A percentile compares a stretch with the other conserved stretches of the same genome.
Conservation (phyloP, 805 yeast genomes). For the Yarrowia hollandica region DNA sequence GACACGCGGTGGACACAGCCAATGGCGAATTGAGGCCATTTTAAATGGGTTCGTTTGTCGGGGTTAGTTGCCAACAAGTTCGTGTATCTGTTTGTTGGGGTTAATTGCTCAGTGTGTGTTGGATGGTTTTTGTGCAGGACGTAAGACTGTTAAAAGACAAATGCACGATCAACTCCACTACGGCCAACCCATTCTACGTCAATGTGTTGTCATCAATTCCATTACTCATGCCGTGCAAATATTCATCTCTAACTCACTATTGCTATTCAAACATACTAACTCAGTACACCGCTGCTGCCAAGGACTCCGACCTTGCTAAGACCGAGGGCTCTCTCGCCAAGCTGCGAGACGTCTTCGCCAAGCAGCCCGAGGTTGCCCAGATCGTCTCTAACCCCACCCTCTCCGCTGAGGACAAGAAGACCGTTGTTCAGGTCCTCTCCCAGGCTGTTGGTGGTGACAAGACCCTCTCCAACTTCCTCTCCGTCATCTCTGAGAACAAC, state of each 20-base stretch:
- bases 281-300: constrained; percentile 78
- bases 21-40: too few species aligned
- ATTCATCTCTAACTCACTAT: too few species aligned
- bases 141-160: too few species aligned
- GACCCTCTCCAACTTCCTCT: constrained; percentile 74
- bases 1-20: too few species aligned
- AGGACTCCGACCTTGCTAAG: constrained; percentile 71
- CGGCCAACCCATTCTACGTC: background rate
- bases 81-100: background rate
- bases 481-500: constrained; percentile 90
- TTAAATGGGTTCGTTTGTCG: too few species aligned
- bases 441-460: constrained; percentile 57
- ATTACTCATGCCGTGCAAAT: too few species aligned
- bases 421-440: constrained; percentile 62
- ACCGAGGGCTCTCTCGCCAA: constrained; percentile 65
- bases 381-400: constrained; percentile 82
- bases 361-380: constrained; percentile 63
- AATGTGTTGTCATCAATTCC: too few species aligned
- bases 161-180: too few species aligned
- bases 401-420: constrained; percentile 68
- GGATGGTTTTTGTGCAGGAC: too few species aligned
- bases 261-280: too few species aligned
- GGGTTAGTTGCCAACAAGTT: too few species aligned
- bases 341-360: constrained; percentile 54
- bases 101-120: background rate